Evolutionary conservation across 2,329 filamentous ascomycete species (phyloP).

Genomic region (Calonectria honghensis): DNA sequence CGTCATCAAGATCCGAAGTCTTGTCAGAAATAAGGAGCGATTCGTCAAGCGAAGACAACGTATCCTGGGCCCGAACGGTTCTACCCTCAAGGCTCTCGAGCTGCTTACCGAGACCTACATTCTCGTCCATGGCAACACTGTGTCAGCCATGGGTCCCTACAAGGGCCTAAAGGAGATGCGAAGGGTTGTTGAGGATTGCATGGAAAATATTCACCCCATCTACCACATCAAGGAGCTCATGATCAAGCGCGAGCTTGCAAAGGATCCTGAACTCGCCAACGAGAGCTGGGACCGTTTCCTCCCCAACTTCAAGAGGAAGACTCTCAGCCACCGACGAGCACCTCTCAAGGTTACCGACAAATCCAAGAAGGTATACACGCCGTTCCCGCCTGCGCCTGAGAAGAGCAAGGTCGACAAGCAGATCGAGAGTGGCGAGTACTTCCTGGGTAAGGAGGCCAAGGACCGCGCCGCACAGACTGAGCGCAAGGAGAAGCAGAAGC

Average conservation of each 20-base stretch:
- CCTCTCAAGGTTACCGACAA: constrained; percentile 95
- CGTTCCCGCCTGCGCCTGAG: constrained; percentile 96
- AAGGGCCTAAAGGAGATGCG: constrained; percentile 96
- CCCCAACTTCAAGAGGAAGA: constrained; percentile 97
- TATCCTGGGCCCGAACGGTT: constrained; percentile 92
- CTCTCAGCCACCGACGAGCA: constrained; percentile 86
- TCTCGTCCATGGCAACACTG: constrained; percentile 96
- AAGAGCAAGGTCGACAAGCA: constrained; percentile 99
- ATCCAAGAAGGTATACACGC: constrained; percentile 94
- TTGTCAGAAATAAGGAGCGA: constrained; percentile 94
- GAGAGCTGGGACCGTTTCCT: constrained; percentile 98
- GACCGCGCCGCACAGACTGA: constrained; percentile 87
- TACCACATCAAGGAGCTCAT: constrained; percentile 86
- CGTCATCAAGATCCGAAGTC: constrained; percentile 94
- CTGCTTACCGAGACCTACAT: constrained; percentile 94
- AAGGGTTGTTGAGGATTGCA: constrained; percentile 93
- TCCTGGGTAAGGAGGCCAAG: constrained; percentile 94
- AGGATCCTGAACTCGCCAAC: constrained; percentile 88
- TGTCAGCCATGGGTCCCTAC: constrained; percentile 92
- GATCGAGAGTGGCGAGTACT: constrained; percentile 98
- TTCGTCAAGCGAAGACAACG: constrained; percentile 96
- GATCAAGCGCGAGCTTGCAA: constrained; percentile 94
- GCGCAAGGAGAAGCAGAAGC: constrained; percentile 87
- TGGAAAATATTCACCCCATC: constrained; percentile 97
- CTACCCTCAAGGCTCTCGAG: constrained; percentile 94